Base-by-base conservation (phyloP, 2,329 filamentous ascomycete genomes). In the Microascus cirrosus region DNA sequence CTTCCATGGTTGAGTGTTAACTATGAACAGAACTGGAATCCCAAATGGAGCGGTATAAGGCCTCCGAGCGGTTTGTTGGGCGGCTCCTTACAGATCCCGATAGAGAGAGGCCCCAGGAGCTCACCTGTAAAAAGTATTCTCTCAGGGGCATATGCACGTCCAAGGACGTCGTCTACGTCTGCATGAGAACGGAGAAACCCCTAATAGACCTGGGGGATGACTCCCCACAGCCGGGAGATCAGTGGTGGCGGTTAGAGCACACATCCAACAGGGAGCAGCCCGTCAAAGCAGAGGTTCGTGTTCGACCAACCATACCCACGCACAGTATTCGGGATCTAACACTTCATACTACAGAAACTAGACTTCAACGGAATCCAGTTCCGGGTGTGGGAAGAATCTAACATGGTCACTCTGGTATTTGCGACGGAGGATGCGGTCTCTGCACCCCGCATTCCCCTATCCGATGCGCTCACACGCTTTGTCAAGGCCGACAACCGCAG, bases 211-310 rank as follows among this genome's bases (percentile, higher is more conserved):
- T 76, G n/a, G 71, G 68, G 1, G 72, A 70, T 35, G 59, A 61
- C 3, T 34, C 56, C 4, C 28, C 28, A 11, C 56, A 68, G 24
- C 59, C 65, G 3, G 61, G 61, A 18, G 78, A 81, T 56, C 79
- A 82, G 63, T 83, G 80, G 80, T 83, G 80, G 80, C 75, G 74
- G 61, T 68, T 83, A 53, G 69, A 74, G 39, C 79, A 76, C 60
- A 65, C 66, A 24, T 64, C 70, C 13, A 63, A 68, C 18, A 72
- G 72, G 12, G 63, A 69, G 6, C 68, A 71, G 54, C 74, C 77
- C n/a, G 69, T 77, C 32, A 74, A 70, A 61, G 69, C 76, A 18
- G 76, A 81, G 73, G 80, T 81, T 71, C 55, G 71, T 53, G 5
- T 20, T 15, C 15, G 13, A 13, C 11, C 34, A 45, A 13, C 15